These are phyloP conservation scores for Neonectria coccinea DNA, from an alignment of 2,329 filamentous ascomycete species.

Conservation along the genomic window DNA sequence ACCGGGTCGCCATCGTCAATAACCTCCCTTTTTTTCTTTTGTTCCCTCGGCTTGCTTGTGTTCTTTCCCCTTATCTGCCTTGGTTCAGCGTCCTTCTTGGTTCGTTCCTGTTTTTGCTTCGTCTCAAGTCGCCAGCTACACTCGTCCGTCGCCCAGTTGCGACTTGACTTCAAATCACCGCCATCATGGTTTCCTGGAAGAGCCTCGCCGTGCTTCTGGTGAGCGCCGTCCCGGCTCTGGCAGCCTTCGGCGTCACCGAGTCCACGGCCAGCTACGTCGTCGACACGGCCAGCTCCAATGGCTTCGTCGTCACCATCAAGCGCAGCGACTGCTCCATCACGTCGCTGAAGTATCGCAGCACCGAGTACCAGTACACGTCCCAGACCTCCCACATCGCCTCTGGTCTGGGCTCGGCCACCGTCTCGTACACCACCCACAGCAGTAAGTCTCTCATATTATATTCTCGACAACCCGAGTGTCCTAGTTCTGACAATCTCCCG, in stretches of 20 bases:
- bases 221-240: slow-evolving; percentile 48
- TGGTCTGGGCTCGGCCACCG: slow-evolving; percentile 62
- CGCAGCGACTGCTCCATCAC: slow-evolving; percentile 71
- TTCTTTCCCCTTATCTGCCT: neutral
- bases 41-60: slow-evolving; percentile 4
- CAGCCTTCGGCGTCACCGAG: slow-evolving; percentile 57
- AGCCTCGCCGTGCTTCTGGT: slow-evolving; percentile 44
- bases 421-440: slow-evolving; percentile 59
- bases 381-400: slow-evolving; percentile 56
- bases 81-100: neutral
- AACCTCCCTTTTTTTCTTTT: neutral
- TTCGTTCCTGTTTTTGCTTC: neutral
- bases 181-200: slow-evolving; percentile 41
- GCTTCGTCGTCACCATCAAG: slow-evolving; percentile 63
- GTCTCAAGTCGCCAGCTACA: neutral
- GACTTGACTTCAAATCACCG: neutral
- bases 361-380: slow-evolving; percentile 66
- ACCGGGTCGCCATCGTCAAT: slow-evolving; percentile 12
- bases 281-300: slow-evolving; percentile 61
- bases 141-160: slow-evolving; percentile 1
- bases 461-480: too few relatives aligned
- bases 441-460: slow-evolving; percentile 21
- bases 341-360: slow-evolving; percentile 69
- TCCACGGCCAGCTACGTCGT: slow-evolving; percentile 57
- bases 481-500: slow-evolving; percentile 6